These are phyloP conservation scores for Cryptomeria japonica DNA, from an alignment of 75 land plant genomes.

Conservation along the genomic window DNA sequence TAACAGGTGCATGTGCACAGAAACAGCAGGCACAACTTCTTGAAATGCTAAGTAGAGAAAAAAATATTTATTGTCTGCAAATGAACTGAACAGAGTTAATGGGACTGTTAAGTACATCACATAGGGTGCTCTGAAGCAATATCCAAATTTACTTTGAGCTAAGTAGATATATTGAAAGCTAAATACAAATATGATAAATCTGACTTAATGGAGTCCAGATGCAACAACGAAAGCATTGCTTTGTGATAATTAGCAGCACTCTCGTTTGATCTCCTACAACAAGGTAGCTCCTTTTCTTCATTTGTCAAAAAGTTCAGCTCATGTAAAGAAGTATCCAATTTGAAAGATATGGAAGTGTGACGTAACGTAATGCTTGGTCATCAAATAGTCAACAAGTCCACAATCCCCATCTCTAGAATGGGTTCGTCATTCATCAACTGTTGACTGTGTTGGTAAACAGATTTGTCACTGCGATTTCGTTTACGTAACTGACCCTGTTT, in stretches of 20 bases:
- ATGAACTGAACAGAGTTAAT: neutral
- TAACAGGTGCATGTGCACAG: no score
- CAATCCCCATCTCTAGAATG: no score
- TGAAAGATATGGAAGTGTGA: no score
- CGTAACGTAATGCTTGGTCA: no score
- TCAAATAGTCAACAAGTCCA: no score
- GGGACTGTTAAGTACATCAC: neutral
- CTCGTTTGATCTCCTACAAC: neutral
- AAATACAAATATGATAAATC: neutral
- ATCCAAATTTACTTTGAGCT: neutral
- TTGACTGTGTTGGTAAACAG: no score
- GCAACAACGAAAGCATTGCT: neutral
- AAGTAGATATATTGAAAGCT: neutral
- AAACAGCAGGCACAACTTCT: no score
- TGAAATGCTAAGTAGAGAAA: neutral
- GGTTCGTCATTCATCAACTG: no score
- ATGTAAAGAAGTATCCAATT: no score
- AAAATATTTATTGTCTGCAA: neutral
- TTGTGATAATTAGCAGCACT: neutral
- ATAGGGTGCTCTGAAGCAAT: neutral
- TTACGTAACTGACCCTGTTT: no score
- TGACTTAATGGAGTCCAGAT: neutral
- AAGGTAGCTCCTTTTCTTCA: neutral
- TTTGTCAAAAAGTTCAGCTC: no score
- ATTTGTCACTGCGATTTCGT: no score